These are phyloP conservation scores for Austropuccinia psidii DNA, from an alignment of 1,284 basidiomycete species.

Conservation along the genomic window DNA sequence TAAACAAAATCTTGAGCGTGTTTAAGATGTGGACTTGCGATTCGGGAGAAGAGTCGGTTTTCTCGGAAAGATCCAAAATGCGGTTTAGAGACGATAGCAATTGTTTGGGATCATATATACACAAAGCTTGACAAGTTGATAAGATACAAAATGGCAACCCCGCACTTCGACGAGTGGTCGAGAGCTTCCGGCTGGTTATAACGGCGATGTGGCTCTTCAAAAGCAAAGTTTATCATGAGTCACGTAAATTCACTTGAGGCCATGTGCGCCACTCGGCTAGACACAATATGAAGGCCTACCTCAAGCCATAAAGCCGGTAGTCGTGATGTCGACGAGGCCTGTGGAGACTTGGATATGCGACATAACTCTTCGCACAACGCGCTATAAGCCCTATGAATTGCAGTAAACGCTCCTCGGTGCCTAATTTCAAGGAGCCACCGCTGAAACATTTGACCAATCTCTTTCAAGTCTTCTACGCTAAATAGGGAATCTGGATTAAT, in stretches of 20 bases:
- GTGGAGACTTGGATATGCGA: constrained; percentile 1
- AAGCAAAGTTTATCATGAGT: background rate
- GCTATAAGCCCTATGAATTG: constrained; percentile 23
- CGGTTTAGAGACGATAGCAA: background rate
- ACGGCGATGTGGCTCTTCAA: constrained; percentile 19
- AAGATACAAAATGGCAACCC: constrained; percentile 33
- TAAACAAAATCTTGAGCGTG: constrained; percentile 32
- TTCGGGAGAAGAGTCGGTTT: background rate
- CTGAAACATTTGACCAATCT: constrained; percentile 30
- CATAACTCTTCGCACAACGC: constrained; percentile 11
- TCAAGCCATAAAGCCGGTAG: constrained; percentile 18
- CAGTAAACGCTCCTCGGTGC: constrained; percentile 34
- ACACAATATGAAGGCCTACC: background rate
- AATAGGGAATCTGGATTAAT: background rate
- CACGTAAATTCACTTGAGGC: too few species aligned
- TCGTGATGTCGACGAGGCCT: background rate
- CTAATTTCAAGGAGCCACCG: constrained; percentile 28
- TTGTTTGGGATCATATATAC: background rate
- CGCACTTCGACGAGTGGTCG: constrained; percentile 35
- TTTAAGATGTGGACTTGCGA: constrained; percentile 25
- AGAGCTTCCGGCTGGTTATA: constrained; percentile 29
- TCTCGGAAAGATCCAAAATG: constrained; percentile 9
- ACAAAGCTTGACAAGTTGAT: constrained; percentile 33
- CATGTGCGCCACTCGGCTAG: too few species aligned
- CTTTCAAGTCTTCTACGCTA: constrained; percentile 7